Evolutionary conservation across 225 moss, liverwort and hornwort species (phyloP).

Genomic region (Straminergon stramineum): DNA sequence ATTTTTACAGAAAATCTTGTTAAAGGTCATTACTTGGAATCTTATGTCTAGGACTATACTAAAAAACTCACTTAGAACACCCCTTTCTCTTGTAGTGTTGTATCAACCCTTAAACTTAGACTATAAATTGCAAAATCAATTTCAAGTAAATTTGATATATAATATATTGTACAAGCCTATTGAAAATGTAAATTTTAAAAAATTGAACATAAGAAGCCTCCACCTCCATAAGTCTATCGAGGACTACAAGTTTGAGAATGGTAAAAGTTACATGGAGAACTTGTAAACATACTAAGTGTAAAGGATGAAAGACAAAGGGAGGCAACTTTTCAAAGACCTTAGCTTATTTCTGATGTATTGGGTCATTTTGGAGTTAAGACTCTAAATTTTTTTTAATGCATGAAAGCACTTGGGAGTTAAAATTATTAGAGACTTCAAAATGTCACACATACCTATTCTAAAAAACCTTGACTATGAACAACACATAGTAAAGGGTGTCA

Average conservation of each 20-base stretch:
- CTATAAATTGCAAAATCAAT: not conserved
- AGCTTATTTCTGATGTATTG: not conserved
- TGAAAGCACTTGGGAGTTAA: not conserved
- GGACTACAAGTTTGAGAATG: not conserved
- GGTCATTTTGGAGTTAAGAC: not conserved
- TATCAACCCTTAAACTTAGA: not conserved
- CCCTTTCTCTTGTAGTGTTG: too few species aligned
- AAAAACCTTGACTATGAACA: not conserved
- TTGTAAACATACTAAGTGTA: fast-evolving
- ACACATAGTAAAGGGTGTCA: not conserved
- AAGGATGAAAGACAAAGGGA: not conserved
- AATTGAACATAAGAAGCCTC: not conserved
- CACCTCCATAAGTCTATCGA: not conserved
- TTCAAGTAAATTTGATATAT: not conserved
- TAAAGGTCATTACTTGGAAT: too few species aligned
- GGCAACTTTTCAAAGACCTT: not conserved
- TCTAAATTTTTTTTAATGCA: not conserved
- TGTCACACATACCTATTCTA: not conserved
- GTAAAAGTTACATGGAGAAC: not conserved
- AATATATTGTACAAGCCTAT: not conserved
- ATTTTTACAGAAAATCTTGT: too few species aligned
- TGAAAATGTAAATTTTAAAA: not conserved
- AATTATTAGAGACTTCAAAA: not conserved
- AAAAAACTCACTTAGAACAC: too few species aligned
- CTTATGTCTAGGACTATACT: too few species aligned